Conservation (phyloP, 1,284 basidiomycete genomes). For the Meripilus lineatus region DNA sequence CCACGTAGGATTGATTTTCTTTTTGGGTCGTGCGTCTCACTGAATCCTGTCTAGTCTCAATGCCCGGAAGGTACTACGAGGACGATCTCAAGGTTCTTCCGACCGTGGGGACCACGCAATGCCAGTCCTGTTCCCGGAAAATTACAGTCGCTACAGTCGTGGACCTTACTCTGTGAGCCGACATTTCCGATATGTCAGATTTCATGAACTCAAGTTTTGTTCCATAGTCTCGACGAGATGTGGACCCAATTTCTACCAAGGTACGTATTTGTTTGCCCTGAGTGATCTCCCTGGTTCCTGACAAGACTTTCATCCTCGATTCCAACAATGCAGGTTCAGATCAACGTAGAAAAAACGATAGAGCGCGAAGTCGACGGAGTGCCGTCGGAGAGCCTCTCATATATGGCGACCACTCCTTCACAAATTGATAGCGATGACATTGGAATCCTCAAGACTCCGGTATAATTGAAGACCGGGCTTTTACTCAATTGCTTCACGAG, state of each 20-base stretch:
- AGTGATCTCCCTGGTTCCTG: background rate
- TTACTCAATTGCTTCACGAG: too few relatives aligned
- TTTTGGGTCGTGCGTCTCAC: background rate
- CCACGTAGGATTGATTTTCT: constrained; percentile 24
- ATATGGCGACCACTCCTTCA: too few relatives aligned
- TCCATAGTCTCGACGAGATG: constrained; percentile 2
- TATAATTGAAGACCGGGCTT: too few relatives aligned
- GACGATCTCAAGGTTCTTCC: constrained; percentile 18
- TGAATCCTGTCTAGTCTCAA: constrained; percentile 14
- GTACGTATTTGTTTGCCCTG: background rate
- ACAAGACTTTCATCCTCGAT: background rate
- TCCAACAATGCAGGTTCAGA: constrained; percentile 18
- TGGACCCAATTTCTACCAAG: constrained; percentile 5
- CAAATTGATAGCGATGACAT: too few relatives aligned
- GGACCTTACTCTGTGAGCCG: background rate
- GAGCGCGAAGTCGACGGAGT: constrained; percentile 8
- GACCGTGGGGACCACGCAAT: constrained; percentile 17
- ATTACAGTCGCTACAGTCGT: constrained; percentile 10
- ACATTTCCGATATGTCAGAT: background rate
- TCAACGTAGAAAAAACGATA: constrained; percentile 28
- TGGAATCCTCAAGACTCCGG: too few relatives aligned
- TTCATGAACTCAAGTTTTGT: background rate
- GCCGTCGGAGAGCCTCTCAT: too few relatives aligned
- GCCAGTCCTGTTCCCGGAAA: constrained; percentile 20
- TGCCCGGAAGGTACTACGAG: constrained; percentile 16